Evolutionary conservation across 1,284 basidiomycete species (phyloP), one percentile per base, ranked within the genome.

Genomic region (Heterobasidion irregulare): DNA sequence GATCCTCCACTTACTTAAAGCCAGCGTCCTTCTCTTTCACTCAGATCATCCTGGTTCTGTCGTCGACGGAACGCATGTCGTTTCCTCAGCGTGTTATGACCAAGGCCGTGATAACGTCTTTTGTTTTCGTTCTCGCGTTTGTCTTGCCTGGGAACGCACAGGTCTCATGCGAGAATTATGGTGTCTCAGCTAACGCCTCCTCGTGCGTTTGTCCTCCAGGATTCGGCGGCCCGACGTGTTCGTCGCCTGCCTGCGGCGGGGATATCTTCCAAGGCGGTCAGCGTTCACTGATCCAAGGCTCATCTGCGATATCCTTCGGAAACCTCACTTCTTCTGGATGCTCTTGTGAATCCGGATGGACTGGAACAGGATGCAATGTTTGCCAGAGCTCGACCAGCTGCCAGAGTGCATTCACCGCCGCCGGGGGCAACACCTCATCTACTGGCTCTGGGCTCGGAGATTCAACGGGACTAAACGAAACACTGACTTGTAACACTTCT

Each of bases 191-290:
- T 43, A 80, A 78, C 62, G 73, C 76, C 34, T 76, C 81, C 5
- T 66, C 70, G 9, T 93, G 91, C 64, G 69, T 76, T 19, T 94
- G 91, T 67, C 91, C 89, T 7, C 76, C 81, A 16, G 91, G 91
- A 10, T 89, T 89, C 63, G 87, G 86, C 16, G 87, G 86, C 8
- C 58, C 79, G 35, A 78, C 77, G n/a, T 91, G 88, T 64, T 77
- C 81, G 2, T 76, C 81, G 59, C 79, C 86, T 0, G 81, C 77
- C 0, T 94, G 92, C 59, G 89, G 89, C 2, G 90, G 90, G 0
- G 85, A 78, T 53, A 79, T 94, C 51, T 92, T 92, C 61, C 79
- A 91, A 61, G 86, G 84, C 35, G 66, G 77, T 0, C 67, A 74
- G 47, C 80, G 88, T 6, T 67, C 79, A 16, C 66, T 86, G 13